A percentile compares a stretch with the other conserved stretches of the same genome.
These are phyloP conservation scores for Wallacemonas sp. DNA, from an alignment of 208 protist species.

Conservation along the genomic window DNA sequence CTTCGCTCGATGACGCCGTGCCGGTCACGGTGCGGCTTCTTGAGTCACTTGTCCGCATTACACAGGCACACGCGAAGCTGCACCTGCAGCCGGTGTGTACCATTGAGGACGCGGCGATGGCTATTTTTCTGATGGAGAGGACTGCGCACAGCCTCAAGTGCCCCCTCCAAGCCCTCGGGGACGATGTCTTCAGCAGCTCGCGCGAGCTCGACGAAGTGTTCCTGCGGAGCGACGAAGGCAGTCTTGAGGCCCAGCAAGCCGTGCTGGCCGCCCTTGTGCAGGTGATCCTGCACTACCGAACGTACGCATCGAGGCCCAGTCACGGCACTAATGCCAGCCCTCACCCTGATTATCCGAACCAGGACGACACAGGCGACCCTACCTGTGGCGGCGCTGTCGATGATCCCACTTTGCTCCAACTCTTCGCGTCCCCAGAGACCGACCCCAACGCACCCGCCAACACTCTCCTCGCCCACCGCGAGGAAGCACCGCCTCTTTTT, in stretches of 20 bases:
- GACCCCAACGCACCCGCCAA: background rate
- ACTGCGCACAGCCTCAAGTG: slow-evolving; percentile 84
- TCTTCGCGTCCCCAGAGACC: background rate
- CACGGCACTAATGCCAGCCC: background rate
- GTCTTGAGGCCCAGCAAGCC: slow-evolving; percentile 39
- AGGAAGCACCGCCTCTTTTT: slow-evolving; percentile 17
- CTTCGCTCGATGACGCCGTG: slow-evolving; percentile 79
- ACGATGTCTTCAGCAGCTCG: slow-evolving; percentile 73
- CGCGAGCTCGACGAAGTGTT: slow-evolving; percentile 74
- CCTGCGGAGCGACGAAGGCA: slow-evolving; percentile 34
- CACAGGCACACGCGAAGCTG: slow-evolving; percentile 95
- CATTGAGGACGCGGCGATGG: slow-evolving; percentile 83
- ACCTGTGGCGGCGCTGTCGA: slow-evolving; percentile 5
- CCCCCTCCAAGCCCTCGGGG: slow-evolving; percentile 55
- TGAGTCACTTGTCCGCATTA: slow-evolving; percentile 94
- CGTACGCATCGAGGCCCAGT: too few relatives aligned
- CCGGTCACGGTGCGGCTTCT: slow-evolving; percentile 96
- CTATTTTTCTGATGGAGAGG: slow-evolving; percentile 88
- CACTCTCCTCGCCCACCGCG: slow-evolving; percentile 25
- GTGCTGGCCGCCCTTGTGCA: slow-evolving; percentile 60
- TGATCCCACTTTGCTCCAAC: slow-evolving; percentile 4
- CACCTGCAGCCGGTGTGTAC: slow-evolving; percentile 83
- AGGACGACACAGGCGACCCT: background rate
- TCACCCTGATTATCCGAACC: too few relatives aligned
- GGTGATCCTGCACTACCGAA: slow-evolving; percentile 56